These are phyloP conservation scores for Blastocystis sp. DNA, from an alignment of 352 stramenopile genomes.

Conservation along the genomic window DNA sequence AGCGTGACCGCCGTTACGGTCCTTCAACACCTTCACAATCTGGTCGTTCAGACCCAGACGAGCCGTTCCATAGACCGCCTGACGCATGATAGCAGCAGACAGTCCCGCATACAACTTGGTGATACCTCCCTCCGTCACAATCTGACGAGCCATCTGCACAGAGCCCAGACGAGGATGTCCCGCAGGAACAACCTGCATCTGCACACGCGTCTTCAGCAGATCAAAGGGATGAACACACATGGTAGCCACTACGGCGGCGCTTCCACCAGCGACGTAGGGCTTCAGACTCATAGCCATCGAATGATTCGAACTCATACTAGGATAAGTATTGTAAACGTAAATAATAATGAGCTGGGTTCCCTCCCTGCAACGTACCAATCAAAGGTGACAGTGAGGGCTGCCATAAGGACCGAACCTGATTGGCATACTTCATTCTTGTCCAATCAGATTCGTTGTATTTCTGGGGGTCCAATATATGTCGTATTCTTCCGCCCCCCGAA, in stretches of 20 bases:
- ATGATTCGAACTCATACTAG: conserved; percentile 8
- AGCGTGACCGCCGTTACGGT: conserved; percentile 58
- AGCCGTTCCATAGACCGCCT: conserved; percentile 65
- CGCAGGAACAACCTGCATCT: conserved; percentile 9
- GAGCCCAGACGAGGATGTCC: neutral
- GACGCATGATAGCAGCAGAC: conserved; percentile 63
- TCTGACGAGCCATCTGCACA: conserved; percentile 26
- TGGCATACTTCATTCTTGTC: too few species aligned
- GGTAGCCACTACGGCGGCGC: conserved; percentile 41
- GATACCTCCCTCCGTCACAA: conserved; percentile 21
- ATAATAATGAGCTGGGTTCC: too few species aligned
- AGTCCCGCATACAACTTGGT: conserved; percentile 61
- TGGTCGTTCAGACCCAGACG: conserved; percentile 62
- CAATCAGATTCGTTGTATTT: too few species aligned
- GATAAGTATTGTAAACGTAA: too few species aligned
- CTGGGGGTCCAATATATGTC: too few species aligned
- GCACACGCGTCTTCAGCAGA: conserved; percentile 56
- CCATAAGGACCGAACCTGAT: too few species aligned
- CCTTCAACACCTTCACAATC: conserved; percentile 59
- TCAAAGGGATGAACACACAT: conserved; percentile 56
- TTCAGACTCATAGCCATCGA: conserved; percentile 5
- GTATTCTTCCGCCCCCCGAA: too few species aligned
- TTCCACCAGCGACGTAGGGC: conserved; percentile 50
- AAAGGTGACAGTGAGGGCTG: too few species aligned
- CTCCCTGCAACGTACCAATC: too few species aligned